Evolutionary conservation across 441 rosid genomes (phyloP).

Genomic region (Melastoma candidum): DNA sequence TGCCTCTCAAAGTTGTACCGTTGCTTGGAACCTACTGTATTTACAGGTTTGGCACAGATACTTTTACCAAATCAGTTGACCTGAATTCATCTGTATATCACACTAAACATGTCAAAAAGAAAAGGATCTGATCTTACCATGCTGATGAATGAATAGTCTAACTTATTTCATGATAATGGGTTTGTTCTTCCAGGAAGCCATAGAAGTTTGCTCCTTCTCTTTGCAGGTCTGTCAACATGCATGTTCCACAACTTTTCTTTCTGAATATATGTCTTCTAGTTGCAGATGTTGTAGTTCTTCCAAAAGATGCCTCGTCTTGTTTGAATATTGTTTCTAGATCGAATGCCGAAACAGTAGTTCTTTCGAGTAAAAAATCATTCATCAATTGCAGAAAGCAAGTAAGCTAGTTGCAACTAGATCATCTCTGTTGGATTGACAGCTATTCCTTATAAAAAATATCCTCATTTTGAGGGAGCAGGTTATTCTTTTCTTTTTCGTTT

Average conservation of each 20-base stretch:
- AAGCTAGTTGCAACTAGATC: slow-evolving; percentile 72
- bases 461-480: slow-evolving; percentile 94
- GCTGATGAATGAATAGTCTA: neutral
- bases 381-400: slow-evolving; percentile 71
- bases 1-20: slow-evolving; percentile 86
- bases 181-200: slow-evolving; percentile 69
- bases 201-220: slow-evolving; percentile 82
- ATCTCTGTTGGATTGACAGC: slow-evolving; percentile 82
- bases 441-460: slow-evolving; percentile 89
- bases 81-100: neutral
- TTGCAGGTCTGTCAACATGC: slow-evolving; percentile 41
- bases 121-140: neutral
- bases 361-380: slow-evolving; percentile 3
- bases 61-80: neutral
- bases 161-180: slow-evolving; percentile 6
- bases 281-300: neutral
- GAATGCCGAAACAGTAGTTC: neutral
- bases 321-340: no score
- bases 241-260: no score
- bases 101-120: neutral
- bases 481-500: slow-evolving; percentile 15
- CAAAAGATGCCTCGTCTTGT: neutral
- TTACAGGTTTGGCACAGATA: slow-evolving; percentile 98
- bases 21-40: slow-evolving; percentile 77
- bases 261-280: no score